Conservation (phyloP, 148 eudicot genomes). For the Silene uniflora region DNA sequence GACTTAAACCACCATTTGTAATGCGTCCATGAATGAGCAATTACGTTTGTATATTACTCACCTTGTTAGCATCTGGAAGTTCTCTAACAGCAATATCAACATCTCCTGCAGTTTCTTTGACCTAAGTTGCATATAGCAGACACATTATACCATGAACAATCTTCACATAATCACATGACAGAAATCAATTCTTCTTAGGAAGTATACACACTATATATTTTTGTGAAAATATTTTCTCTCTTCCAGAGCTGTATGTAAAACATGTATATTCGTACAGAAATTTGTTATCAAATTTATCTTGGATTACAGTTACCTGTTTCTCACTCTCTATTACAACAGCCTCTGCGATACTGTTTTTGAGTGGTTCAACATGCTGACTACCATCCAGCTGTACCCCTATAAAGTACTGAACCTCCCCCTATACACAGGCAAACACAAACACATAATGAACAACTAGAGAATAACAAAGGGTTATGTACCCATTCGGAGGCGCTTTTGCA, state of each 20-base stretch:
- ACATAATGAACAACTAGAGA: constrained; percentile 2
- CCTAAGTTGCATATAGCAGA: constrained; percentile 36
- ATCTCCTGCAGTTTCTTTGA: constrained; percentile 86
- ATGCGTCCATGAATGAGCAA: no score
- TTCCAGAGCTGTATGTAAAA: background rate
- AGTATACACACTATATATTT: background rate
- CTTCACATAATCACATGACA: background rate
- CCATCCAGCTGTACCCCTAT: constrained; percentile 66
- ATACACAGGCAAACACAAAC: constrained; percentile 15
- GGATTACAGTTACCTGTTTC: constrained; percentile 43
- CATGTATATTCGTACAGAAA: background rate
- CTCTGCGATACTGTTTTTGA: constrained; percentile 76
- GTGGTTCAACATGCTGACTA: constrained; percentile 91
- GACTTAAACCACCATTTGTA: background rate
- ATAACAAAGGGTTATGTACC: background rate
- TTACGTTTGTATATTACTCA: constrained; percentile 28
- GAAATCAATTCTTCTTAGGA: background rate
- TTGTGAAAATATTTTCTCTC: background rate
- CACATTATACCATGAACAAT: constrained; percentile 1
- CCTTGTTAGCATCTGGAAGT: constrained; percentile 98
- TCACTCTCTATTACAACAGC: constrained; percentile 64
- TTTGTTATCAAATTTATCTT: background rate
- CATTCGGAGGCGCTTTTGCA: constrained; percentile 1
- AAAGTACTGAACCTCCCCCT: constrained; percentile 85
- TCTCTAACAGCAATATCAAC: constrained; percentile 90